These are phyloP conservation scores for Coccinonectria pachysandricola DNA, from an alignment of 2,329 filamentous ascomycete species.

Conservation along the genomic window DNA sequence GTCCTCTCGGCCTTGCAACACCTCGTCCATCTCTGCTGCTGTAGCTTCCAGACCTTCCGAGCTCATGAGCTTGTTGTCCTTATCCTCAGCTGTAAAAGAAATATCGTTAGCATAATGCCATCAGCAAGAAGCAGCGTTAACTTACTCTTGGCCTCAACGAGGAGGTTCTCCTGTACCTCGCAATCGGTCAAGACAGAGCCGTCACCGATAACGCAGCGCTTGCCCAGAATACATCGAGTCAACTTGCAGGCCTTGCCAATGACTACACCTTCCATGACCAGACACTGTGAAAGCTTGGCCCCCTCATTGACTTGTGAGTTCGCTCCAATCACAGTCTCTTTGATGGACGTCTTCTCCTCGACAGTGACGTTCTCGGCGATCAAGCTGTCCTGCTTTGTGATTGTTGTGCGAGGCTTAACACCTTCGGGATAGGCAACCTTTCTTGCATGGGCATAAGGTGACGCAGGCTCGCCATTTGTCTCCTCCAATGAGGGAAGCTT, in stretches of 20 bases:
- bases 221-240: constrained; percentile 78
- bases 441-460: constrained; percentile 64
- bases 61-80: constrained; percentile 57
- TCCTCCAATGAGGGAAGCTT: constrained; percentile 68
- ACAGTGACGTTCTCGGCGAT: constrained; percentile 84
- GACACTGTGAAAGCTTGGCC: constrained; percentile 75
- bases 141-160: constrained; percentile 70
- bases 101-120: constrained; percentile 6
- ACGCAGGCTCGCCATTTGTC: constrained; percentile 43
- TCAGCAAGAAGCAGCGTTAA: constrained; percentile 11
- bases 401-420: constrained; percentile 69
- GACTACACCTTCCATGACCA: constrained; percentile 86
- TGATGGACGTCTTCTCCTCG: constrained; percentile 83
- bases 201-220: constrained; percentile 72
- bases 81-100: constrained; percentile 46
- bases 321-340: constrained; percentile 79
- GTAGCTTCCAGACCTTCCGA: constrained; percentile 56
- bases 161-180: constrained; percentile 82
- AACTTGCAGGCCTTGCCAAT: constrained; percentile 77
- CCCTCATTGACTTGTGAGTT: constrained; percentile 79
- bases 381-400: constrained; percentile 72
- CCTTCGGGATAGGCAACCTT: constrained; percentile 80
- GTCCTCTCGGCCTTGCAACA: constrained; percentile 33
- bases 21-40: constrained; percentile 49
- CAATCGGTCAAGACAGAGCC: constrained; percentile 74